Base-by-base conservation (phyloP, 2,329 filamentous ascomycete species). In the Lecanicillium sp. region DNA sequence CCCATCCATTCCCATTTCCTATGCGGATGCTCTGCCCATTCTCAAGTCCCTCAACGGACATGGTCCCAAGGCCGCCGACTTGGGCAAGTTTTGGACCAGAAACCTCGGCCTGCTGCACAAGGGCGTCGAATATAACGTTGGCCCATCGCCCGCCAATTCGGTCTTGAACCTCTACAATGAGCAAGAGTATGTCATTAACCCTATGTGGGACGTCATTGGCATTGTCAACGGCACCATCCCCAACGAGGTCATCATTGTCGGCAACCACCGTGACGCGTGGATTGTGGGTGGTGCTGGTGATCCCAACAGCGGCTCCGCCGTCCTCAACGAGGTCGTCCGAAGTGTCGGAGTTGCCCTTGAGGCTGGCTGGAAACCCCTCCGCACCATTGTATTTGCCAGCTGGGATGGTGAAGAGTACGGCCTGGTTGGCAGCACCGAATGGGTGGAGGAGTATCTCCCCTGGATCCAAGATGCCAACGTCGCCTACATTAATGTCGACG, bases 191-290 rank as follows among this genome's bases (percentile, higher is more conserved):
- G 77, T 79, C 12, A 90, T 76, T 1, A 92, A 84, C 0, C 84
- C 85, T 4, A 67, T 90, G 37, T 95, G 88, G 88, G 84, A 98
- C 55, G 86, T 92, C 3, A 90, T 97, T 47, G 90, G 90, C 32
- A 70, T 92, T 33, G 86, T 98, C 57, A 95, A 95, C 51, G 92
- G 90, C 9, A 84, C 83, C 1, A 78, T 92, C 27, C 69, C 79
- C 0, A 80, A 95, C 50, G 88, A 96, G 54, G 87, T 95, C 1
- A 70, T 98, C 33, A 73, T 98, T 4, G 66, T 97, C 22, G 88
- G 89, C n/a, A 95, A 94, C 54, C 89, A 95, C 55, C 79, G 88
- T 25, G 88, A 95, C 60, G 86, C 89, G 0, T 94, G 87, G 87
- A 82, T 90, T 51, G 81, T 81, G 15, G 87, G 87, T n/a, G 86